Percentiles rank a stretch among this genome's conserved stretches.
Conservation (phyloP, 2,329 filamentous ascomycete species). For the Lachnellula occidentalis region DNA sequence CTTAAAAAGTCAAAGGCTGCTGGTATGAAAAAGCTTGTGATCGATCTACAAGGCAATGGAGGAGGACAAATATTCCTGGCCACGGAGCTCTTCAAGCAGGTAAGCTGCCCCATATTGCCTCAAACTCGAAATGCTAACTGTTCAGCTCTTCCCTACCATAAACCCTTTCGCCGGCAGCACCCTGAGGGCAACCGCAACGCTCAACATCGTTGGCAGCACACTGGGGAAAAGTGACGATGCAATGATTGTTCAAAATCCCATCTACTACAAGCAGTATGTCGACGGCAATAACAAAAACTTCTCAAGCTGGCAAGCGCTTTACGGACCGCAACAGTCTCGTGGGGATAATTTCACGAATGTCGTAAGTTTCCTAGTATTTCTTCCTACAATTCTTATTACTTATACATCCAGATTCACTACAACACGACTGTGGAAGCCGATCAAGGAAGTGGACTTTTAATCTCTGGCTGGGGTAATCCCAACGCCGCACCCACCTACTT, state of each 20-base stretch:
- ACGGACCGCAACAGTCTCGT: not conserved
- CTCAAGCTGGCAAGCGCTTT: not conserved
- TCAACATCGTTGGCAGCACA: not conserved
- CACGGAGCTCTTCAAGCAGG: slow-evolving; percentile 51
- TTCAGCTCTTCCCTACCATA: not conserved
- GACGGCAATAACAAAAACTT: not conserved
- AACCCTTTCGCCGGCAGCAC: not conserved
- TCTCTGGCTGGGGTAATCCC: not conserved
- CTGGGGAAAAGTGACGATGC: not conserved
- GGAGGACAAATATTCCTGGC: slow-evolving; percentile 55
- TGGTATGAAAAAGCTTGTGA: slow-evolving; percentile 53
- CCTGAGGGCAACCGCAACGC: not conserved
- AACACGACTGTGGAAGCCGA: not conserved
- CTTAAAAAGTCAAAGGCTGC: slow-evolving; percentile 32
- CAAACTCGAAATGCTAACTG: not conserved
- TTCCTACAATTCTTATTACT: not conserved
- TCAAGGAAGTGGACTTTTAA: not conserved
- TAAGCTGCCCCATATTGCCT: not conserved
- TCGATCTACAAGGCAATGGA: slow-evolving; percentile 53
- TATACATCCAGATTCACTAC: not conserved
- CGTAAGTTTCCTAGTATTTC: not conserved
- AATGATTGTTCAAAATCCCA: not conserved
- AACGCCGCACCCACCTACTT: not conserved
- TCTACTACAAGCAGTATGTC: not conserved
- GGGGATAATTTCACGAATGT: not conserved